These are phyloP conservation scores for Diaporthe amygdali DNA, from an alignment of 2,329 filamentous ascomycete genomes.

Conservation along the genomic window DNA sequence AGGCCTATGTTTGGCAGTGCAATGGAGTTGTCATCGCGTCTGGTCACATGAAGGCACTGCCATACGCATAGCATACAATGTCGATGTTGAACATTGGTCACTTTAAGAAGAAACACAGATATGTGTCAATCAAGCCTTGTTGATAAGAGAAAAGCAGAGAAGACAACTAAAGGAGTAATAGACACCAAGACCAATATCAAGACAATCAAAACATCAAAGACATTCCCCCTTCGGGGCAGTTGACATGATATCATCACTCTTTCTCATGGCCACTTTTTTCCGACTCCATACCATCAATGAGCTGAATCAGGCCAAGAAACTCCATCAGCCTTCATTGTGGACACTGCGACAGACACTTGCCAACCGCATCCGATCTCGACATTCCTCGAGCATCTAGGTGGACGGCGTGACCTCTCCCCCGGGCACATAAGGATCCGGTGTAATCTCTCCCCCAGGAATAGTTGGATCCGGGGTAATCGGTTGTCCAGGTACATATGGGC, in stretches of 20 bases:
- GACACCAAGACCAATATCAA: neutral
- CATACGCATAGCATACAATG: neutral
- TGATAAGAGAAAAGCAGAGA: slow-evolving; percentile 20
- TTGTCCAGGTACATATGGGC: slow-evolving; percentile 29
- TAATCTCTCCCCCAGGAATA: slow-evolving; percentile 30
- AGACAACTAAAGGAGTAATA: neutral
- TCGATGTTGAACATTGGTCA: neutral
- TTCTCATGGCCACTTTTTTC: neutral
- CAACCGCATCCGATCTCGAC: neutral
- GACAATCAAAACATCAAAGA: neutral
- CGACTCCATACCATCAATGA: neutral
- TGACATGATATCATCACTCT: slow-evolving; percentile 8
- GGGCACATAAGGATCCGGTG: slow-evolving; percentile 37
- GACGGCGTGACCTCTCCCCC: slow-evolving; percentile 32
- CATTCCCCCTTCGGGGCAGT: neutral
- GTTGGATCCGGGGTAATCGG: neutral
- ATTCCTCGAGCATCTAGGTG: neutral
- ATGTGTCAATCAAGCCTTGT: slow-evolving; percentile 35
- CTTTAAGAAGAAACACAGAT: neutral
- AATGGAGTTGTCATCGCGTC: neutral
- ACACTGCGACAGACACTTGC: neutral
- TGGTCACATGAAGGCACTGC: neutral
- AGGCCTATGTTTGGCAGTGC: neutral
- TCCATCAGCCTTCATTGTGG: neutral
- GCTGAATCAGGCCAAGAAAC: neutral